Evolutionary conservation across 164 flowering plant genomes (phyloP).

Genomic region (Vitis rupestris): DNA sequence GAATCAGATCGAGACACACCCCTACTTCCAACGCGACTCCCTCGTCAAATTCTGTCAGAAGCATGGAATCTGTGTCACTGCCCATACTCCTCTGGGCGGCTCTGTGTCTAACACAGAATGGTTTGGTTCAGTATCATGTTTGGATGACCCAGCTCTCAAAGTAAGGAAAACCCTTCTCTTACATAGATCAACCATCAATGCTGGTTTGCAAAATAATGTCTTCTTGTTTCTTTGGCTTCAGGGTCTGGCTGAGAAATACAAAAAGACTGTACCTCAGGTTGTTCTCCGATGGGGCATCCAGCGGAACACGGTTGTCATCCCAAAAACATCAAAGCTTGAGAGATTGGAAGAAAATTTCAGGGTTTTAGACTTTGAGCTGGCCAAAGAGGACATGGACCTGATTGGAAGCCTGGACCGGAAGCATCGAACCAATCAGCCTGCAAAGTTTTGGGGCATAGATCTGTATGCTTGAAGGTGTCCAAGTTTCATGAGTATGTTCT

Average conservation of each 20-base stretch:
- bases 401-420: conserved; percentile 60
- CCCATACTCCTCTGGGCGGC: conserved; percentile 94
- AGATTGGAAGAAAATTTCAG: conserved; percentile 74
- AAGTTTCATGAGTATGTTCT: conserved; percentile 8
- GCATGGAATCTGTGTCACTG: conserved; percentile 86
- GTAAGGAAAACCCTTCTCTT: conserved; percentile 24
- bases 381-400: conserved; percentile 73
- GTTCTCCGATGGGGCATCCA: conserved; percentile 93
- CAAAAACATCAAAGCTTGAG: conserved; percentile 74
- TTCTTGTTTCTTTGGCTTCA: conserved; percentile 18
- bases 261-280: conserved; percentile 71
- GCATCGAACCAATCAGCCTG: conserved; percentile 74
- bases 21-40: conserved; percentile 89
- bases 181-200: not conserved
- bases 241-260: conserved; percentile 74
- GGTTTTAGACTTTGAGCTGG: conserved; percentile 75
- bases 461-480: conserved; percentile 42
- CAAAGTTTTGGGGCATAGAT: conserved; percentile 86
- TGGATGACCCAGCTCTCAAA: conserved; percentile 76
- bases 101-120: conserved; percentile 75
- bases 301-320: conserved; percentile 74
- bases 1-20: conserved; percentile 92
- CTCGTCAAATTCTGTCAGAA: conserved; percentile 93
- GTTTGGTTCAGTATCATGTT: conserved; percentile 86
- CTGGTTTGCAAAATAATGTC: not conserved